phyloP scores from a whole-genome alignment of 805 yeast genomes.

The Candida gorgasii region DNA sequence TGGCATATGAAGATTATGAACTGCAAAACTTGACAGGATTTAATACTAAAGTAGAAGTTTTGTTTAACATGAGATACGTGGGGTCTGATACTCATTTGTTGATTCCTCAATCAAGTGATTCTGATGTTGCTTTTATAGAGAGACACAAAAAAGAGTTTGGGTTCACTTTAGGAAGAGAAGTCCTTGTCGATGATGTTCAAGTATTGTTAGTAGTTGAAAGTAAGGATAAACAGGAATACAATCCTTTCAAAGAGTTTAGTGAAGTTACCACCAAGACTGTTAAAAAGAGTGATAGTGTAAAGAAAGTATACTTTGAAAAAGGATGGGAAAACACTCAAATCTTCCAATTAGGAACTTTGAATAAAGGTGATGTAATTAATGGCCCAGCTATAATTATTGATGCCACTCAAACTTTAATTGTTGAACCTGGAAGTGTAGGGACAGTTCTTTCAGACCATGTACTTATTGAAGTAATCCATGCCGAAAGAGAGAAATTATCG shows the following conservation, averaged over 20 bases:
- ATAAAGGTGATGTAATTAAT: slow-evolving; percentile 20
- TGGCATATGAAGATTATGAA: slow-evolving; percentile 39
- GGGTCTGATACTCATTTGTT: slow-evolving; percentile 90
- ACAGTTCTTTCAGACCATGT: slow-evolving; percentile 30
- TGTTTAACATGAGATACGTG: slow-evolving; percentile 74
- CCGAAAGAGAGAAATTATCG: slow-evolving; percentile 23
- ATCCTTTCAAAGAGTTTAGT: slow-evolving; percentile 47
- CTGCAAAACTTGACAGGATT: slow-evolving; percentile 52
- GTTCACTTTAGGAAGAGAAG: slow-evolving; percentile 33
- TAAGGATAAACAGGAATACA: slow-evolving; percentile 46
- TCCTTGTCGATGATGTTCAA: slow-evolving; percentile 40
- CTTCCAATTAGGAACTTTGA: slow-evolving; percentile 23
- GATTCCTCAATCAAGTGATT: slow-evolving; percentile 45
- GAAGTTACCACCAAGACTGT: background rate
- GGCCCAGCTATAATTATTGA: slow-evolving; percentile 40
- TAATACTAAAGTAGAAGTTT: slow-evolving; percentile 58
- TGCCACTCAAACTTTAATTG: slow-evolving; percentile 31
- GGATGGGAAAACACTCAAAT: slow-evolving; percentile 33
- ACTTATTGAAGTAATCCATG: slow-evolving; percentile 30
- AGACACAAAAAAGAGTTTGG: slow-evolving; percentile 39
- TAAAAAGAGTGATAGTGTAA: background rate
- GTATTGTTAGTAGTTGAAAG: slow-evolving; percentile 63
- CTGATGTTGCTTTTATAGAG: slow-evolving; percentile 24
- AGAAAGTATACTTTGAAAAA: slow-evolving; percentile 27
- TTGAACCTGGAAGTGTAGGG: slow-evolving; percentile 35